Conservation (phyloP, 1,284 basidiomycete genomes). For the Flammula alnicola region DNA sequence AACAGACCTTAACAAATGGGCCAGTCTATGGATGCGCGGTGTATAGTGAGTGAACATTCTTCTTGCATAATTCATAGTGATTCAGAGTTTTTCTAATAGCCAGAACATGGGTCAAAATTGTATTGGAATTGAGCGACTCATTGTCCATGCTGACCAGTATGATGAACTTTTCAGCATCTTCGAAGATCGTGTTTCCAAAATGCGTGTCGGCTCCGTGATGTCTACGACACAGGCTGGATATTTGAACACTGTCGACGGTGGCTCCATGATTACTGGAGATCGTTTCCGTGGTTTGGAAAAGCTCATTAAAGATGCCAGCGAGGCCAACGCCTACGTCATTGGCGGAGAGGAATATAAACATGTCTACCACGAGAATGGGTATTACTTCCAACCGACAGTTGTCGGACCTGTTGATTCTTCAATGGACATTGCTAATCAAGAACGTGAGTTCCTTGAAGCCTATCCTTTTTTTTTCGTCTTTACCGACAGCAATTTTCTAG, state of each 20-base stretch:
- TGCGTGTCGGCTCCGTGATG: conserved; percentile 76
- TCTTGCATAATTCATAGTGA: not conserved
- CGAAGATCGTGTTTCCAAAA: conserved; percentile 61
- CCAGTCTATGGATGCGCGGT: conserved; percentile 83
- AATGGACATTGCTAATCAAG: conserved; percentile 80
- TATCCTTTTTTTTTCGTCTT: conserved; percentile 1
- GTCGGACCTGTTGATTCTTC: conserved; percentile 79
- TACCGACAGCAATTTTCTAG: too few relatives aligned
- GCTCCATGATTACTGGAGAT: conserved; percentile 78
- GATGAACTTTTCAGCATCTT: conserved; percentile 74
- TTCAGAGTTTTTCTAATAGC: conserved; percentile 42
- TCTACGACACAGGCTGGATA: conserved; percentile 66
- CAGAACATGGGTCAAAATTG: conserved; percentile 97
- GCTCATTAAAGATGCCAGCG: conserved; percentile 75
- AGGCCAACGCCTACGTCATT: conserved; percentile 71
- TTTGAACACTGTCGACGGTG: conserved; percentile 75
- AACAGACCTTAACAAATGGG: conserved; percentile 73
- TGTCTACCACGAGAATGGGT: conserved; percentile 65
- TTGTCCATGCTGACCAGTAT: conserved; percentile 82
- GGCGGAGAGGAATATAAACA: conserved; percentile 75
- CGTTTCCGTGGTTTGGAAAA: conserved; percentile 74
- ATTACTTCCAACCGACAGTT: conserved; percentile 90
- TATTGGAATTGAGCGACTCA: conserved; percentile 92
- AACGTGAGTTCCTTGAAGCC: conserved; percentile 63
- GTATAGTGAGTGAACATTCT: conserved; percentile 89